These are phyloP conservation scores for Microbotryomycetes sp. DNA, from an alignment of 1,284 basidiomycete species.

Conservation along the genomic window DNA sequence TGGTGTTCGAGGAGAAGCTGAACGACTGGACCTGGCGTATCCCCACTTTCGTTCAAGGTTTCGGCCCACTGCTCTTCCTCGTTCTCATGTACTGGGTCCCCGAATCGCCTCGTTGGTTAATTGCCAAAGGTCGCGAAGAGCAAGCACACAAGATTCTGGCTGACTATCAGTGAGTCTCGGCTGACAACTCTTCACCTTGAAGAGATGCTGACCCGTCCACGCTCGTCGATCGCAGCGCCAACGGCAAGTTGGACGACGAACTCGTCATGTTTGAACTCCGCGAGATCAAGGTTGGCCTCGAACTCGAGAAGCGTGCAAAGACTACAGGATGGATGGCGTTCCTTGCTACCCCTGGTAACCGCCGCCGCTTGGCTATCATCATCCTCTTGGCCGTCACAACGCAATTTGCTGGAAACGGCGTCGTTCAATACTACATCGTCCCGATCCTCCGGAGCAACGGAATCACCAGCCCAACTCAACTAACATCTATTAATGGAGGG, in stretches of 20 bases:
- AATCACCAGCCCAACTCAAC: slow-evolving; percentile 43
- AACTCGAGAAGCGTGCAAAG: slow-evolving; percentile 47
- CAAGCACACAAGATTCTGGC: slow-evolving; percentile 38
- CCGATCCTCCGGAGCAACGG: slow-evolving; percentile 27
- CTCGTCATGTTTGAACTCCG: slow-evolving; percentile 65
- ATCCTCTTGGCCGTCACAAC: slow-evolving; percentile 54
- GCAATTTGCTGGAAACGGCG: slow-evolving; percentile 64
- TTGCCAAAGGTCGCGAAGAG: slow-evolving; percentile 35
- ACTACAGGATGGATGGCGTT: slow-evolving; percentile 53
- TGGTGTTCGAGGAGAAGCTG: slow-evolving; percentile 14
- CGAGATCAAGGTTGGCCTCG: slow-evolving; percentile 65
- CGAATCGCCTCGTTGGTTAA: slow-evolving; percentile 38
- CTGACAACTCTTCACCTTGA: too few species aligned
- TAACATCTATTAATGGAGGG: slow-evolving; percentile 58
- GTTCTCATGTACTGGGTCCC: slow-evolving; percentile 43
- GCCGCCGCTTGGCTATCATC: slow-evolving; percentile 59
- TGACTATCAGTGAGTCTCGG: slow-evolving; percentile 31
- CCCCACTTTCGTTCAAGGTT: slow-evolving; percentile 60
- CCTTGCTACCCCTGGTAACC: slow-evolving; percentile 56
- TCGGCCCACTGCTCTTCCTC: slow-evolving; percentile 46
- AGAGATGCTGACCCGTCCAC: too few species aligned
- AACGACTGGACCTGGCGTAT: slow-evolving; percentile 63
- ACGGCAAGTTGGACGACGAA: slow-evolving; percentile 49
- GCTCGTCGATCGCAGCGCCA: slow-evolving; percentile 8
- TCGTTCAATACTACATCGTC: slow-evolving; percentile 45